phyloP scores from a whole-genome alignment of 2,329 filamentous ascomycete genomes.

The Neonectria coccinea region DNA sequence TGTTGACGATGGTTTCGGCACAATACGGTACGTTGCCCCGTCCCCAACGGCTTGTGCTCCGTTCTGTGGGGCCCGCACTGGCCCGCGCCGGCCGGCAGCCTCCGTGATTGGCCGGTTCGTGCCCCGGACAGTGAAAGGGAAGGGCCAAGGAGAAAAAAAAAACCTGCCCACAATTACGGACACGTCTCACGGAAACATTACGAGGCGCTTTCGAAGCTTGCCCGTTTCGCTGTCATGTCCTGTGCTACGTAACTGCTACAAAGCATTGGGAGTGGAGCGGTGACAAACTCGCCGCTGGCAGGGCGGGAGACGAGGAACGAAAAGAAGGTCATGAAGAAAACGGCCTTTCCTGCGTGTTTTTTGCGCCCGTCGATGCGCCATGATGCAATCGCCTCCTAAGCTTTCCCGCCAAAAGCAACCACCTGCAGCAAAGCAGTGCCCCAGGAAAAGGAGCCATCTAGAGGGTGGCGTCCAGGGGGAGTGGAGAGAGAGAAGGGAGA shows the following conservation, averaged over 20 bases:
- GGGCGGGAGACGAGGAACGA: neutral
- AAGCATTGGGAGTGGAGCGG: slow-evolving; percentile 13
- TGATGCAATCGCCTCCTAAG: slow-evolving; percentile 6
- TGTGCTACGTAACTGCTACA: slow-evolving; percentile 1
- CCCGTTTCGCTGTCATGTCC: neutral
- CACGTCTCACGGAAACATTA: neutral
- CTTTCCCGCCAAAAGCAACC: neutral
- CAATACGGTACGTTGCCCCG: neutral
- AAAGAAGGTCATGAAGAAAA: slow-evolving; percentile 3
- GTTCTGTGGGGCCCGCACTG: slow-evolving; percentile 31
- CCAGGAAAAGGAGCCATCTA: neutral
- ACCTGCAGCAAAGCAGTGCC: slow-evolving; percentile 1
- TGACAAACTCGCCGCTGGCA: neutral
- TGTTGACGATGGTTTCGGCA: slow-evolving; percentile 6
- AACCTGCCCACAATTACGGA: slow-evolving; percentile 24
- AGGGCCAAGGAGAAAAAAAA: neutral
- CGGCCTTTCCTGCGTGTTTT: neutral
- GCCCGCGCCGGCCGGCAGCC: slow-evolving; percentile 34
- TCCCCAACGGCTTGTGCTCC: slow-evolving; percentile 29
- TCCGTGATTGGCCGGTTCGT: slow-evolving; percentile 43
- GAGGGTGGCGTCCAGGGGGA: neutral
- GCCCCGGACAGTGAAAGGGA: slow-evolving; percentile 10
- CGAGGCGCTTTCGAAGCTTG: slow-evolving; percentile 1
- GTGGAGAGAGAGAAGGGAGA: neutral
- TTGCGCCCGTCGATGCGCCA: slow-evolving; percentile 3